Evolutionary conservation across 2,329 filamentous ascomycete species (phyloP).

Genomic region (Clathrospora elynae): DNA sequence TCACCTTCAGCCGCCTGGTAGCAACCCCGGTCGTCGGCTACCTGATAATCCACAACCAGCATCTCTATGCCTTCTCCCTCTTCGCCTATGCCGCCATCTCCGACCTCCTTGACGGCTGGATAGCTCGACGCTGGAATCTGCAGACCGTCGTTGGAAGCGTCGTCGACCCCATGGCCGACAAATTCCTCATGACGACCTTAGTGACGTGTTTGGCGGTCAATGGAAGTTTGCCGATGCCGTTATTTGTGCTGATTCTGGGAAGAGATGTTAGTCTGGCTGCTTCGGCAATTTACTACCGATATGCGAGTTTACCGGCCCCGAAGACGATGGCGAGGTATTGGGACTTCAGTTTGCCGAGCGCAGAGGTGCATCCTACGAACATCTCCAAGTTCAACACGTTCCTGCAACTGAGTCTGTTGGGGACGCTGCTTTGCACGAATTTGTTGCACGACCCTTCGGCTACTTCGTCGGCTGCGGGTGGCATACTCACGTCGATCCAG

Average conservation of each 20-base stretch:
- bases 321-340: conserved; percentile 94
- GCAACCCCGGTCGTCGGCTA: conserved; percentile 88
- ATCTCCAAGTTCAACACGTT: conserved; percentile 93
- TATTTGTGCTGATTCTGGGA: conserved; percentile 88
- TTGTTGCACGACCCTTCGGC: conserved; percentile 64
- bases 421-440: conserved; percentile 79
- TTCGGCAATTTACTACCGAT: conserved; percentile 92
- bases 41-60: conserved; percentile 80
- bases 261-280: conserved; percentile 82
- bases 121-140: conserved; percentile 83
- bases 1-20: conserved; percentile 84
- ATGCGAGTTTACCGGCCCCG: conserved; percentile 88
- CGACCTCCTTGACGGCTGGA: conserved; percentile 91
- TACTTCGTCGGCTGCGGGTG: conserved; percentile 55
- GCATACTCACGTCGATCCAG: conserved; percentile 31
- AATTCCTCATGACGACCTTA: conserved; percentile 90
- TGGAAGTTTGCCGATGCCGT: conserved; percentile 80
- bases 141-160: conserved; percentile 94
- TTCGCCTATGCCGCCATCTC: conserved; percentile 92
- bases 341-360: conserved; percentile 92
- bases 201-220: conserved; percentile 85
- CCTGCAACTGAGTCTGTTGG: conserved; percentile 84
- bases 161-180: conserved; percentile 91
- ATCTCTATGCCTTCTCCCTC: conserved; percentile 78
- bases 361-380: conserved; percentile 80